A percentile compares a stretch with the other conserved stretches of the same genome.
phyloP scores from a whole-genome alignment of 1,139 yeast species.

The Pichia sp. region DNA sequence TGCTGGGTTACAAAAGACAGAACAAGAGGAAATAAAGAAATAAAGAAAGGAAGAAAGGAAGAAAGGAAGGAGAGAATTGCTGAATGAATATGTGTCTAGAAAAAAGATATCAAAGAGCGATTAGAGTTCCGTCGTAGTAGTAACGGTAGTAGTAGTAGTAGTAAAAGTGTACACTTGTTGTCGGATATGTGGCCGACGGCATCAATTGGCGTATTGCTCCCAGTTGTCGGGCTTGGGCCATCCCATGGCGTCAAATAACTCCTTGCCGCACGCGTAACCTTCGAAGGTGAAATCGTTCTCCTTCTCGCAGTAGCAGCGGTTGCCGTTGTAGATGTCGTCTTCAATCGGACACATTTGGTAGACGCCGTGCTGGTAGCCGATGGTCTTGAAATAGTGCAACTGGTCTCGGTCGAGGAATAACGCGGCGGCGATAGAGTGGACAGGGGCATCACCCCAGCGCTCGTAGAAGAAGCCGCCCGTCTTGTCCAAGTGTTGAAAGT shows the following conservation, averaged over 20 bases:
- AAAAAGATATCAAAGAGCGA: too few species aligned
- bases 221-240: conserved; percentile 51
- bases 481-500: conserved; percentile 45
- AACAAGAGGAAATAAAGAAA: background rate
- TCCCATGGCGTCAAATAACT: conserved; percentile 47
- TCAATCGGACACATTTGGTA: conserved; percentile 56
- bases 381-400: conserved; percentile 51
- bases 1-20: background rate
- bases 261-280: conserved; percentile 51
- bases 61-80: too few species aligned
- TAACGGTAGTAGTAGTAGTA: too few species aligned
- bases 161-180: too few species aligned
- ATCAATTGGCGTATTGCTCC: conserved; percentile 34
- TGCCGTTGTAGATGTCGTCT: conserved; percentile 37
- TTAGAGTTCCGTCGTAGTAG: too few species aligned
- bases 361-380: conserved; percentile 54
- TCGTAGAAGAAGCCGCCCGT: conserved; percentile 59
- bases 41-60: background rate
- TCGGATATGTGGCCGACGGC: background rate
- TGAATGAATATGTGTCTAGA: too few species aligned
- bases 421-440: conserved; percentile 54
- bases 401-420: conserved; percentile 42
- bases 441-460: conserved; percentile 62
- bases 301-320: conserved; percentile 51
- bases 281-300: conserved; percentile 48